Percentiles rank a stretch among this genome's conserved stretches.
Conservation (phyloP, 2,329 filamentous ascomycete genomes). For the Chlorencoelia australis region DNA sequence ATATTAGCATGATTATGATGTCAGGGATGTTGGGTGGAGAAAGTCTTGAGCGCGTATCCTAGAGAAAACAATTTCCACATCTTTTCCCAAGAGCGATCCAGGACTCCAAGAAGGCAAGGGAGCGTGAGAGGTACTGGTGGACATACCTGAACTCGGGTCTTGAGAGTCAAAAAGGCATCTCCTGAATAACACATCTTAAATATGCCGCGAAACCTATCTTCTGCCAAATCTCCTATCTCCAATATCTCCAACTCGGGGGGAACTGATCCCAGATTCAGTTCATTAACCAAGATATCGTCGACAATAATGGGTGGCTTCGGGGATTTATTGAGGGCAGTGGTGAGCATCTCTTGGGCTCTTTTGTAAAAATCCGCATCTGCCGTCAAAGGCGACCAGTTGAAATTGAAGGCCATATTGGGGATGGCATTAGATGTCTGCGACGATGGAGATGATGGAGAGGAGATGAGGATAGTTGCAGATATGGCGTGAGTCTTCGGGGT, state of each 20-base stretch:
- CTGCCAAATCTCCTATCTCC: slow-evolving; percentile 93
- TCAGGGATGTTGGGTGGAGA: slow-evolving; percentile 12
- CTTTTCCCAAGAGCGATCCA: too few relatives aligned
- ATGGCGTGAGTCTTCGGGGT: too few relatives aligned
- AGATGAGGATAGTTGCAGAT: neutral
- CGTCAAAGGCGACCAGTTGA: slow-evolving; percentile 99
- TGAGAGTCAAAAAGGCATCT: slow-evolving; percentile 89
- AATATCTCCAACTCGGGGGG: slow-evolving; percentile 93
- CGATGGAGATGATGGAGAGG: neutral
- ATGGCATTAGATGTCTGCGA: slow-evolving; percentile 20
- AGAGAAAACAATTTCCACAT: slow-evolving; percentile 24
- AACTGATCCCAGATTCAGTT: slow-evolving; percentile 90
- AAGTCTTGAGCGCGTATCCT: slow-evolving; percentile 23
- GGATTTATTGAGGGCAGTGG: slow-evolving; percentile 90
- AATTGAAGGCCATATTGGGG: slow-evolving; percentile 92
- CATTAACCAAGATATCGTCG: slow-evolving; percentile 96
- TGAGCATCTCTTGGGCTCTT: slow-evolving; percentile 87
- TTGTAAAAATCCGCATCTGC: slow-evolving; percentile 87
- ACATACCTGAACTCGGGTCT: slow-evolving; percentile 82
- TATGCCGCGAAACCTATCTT: slow-evolving; percentile 93
- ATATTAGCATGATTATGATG: slow-evolving; percentile 38
- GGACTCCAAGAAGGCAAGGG: too few relatives aligned
- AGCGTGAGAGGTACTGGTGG: too few relatives aligned
- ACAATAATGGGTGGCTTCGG: slow-evolving; percentile 98
- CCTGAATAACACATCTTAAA: slow-evolving; percentile 99